Percentiles rank a stretch among this genome's conserved stretches.
Conservation (phyloP, 2,329 filamentous ascomycete species). For the Penicillium sp. region DNA sequence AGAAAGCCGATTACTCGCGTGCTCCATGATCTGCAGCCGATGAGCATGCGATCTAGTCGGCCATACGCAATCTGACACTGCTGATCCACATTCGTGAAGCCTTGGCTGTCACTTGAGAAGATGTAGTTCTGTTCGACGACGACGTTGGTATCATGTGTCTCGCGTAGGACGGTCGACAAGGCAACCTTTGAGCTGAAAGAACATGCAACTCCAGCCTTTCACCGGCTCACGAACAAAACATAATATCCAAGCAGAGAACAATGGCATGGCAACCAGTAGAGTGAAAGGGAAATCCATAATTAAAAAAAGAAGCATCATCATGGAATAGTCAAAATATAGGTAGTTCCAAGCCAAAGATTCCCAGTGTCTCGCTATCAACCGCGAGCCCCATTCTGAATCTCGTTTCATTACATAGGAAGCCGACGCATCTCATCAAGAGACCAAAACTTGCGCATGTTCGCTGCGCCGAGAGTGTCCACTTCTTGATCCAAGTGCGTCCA, state of each 20-base stretch:
- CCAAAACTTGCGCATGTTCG: constrained; percentile 87
- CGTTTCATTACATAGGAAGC: constrained; percentile 59
- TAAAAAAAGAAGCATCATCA: too few species aligned
- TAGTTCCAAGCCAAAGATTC: too few species aligned
- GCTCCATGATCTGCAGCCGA: neutral
- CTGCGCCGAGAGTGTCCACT: constrained; percentile 70
- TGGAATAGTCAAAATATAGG: too few species aligned
- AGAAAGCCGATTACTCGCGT: neutral
- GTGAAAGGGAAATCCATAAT: too few species aligned
- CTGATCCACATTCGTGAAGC: neutral
- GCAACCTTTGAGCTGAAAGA: neutral
- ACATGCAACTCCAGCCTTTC: neutral
- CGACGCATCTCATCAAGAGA: constrained; percentile 66
- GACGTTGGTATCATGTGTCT: neutral
- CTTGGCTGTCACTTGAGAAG: neutral
- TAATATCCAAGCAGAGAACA: neutral
- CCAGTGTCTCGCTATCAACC: too few species aligned
- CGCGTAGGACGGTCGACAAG: neutral
- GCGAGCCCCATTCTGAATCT: too few species aligned
- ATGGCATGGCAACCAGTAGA: too few species aligned
- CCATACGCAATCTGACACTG: neutral
- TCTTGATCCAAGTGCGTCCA: constrained; percentile 84
- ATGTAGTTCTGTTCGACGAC: neutral
- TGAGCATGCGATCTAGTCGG: neutral
- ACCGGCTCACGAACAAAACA: neutral